Base-by-base conservation (phyloP, 1,284 basidiomycete species). In the Paramarasmius palmivorus region DNA sequence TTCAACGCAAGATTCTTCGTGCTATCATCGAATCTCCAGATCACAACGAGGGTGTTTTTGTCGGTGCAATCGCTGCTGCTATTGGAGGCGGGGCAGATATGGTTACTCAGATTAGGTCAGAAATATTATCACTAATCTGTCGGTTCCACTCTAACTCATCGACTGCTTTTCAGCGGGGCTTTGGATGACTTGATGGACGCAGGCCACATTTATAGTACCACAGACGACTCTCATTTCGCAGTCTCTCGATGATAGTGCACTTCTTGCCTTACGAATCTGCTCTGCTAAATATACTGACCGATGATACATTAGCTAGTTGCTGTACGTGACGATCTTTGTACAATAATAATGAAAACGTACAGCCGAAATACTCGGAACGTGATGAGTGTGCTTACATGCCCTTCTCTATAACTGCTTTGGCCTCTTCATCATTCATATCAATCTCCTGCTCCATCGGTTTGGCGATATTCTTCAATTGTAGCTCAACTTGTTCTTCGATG, bases 161-260 rank as follows among this genome's bases (percentile, higher is more conserved):
- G 51, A 47, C 22, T 25, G 36, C 40, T 17, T 38, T 49, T 29
- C 57, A 88, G 90, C 60, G 71, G 79, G 42, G 88, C 86, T 22
- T 70, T 93, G 53, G 87, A 92, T 55, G 68, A 69, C 49, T 73
- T 95, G 49, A 82, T 88, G 71, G 79, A 84, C 35, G 81, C 87
- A 2, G 90, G 89, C 0, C 68, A 79, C 57, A 72, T 93, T 51
- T 92, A 79, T 63, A 83, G 81, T 44, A 87, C 87, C 1, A 75
- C 82, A 45, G 86, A 90, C 63, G 85, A 90, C 39, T 79, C 77
- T 9, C 82, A 84, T 59, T 84, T 81, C 59, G 64, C 71, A 38
- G 61, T 78, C 32, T 70, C 73, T 23, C 60, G 59, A 19, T 70
- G 46, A 56, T 45, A n/a, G 12, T 6, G 12, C 29, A 32, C 12